Evolutionary conservation across 116 monocot genomes (phyloP), one percentile per base, ranked within the genome.

Genomic region (Iris pallida): DNA sequence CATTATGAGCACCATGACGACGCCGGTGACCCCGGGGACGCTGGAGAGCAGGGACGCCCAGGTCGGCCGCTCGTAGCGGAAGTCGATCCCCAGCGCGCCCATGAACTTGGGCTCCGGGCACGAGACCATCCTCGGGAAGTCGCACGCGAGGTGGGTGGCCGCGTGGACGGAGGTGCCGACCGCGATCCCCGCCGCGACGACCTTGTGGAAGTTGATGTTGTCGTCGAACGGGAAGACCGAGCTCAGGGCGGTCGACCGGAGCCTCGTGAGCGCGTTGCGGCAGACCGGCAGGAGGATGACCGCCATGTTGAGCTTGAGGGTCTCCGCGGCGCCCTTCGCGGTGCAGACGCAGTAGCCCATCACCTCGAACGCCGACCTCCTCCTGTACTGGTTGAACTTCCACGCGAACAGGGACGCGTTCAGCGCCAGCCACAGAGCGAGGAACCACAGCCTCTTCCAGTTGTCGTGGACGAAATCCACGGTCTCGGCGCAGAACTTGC

Each of bases 191-290:
- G 72, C 6, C 52, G 92, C 92, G 57, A 92, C 77, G 57, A 95
- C 88, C 85, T 92, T 92, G 64, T 97, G 92, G 76, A 89, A 92
- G 52, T 97, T 97, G 72, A 97, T 97, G 68, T 85, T 97, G 78
- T 97, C 96, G 57, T 92, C 96, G 56, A 97, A 97, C 11, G 89
- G 92, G 62, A 97, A 73, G 72, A 92, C 52, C 9, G 61, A 19
- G 61, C 81, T 68, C 0, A 97, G 85, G 58, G 68, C 57, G 4
- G 96, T 92, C 19, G 89, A 92, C 69, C 96, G 83, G 16, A 92
- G 89, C 73, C 43, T 79, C 16, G 96, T 97, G 12, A 97, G 78
- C 0, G 87, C 89, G 73, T 97, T 89, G 15, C 96, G 76, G 61
- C 92, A 87, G 56, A 97, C 90, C 11, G 92, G 84, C 20, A 97